Conservation (phyloP, 2,329 filamentous ascomycete genomes). For the Ophiostoma piceae region DNA sequence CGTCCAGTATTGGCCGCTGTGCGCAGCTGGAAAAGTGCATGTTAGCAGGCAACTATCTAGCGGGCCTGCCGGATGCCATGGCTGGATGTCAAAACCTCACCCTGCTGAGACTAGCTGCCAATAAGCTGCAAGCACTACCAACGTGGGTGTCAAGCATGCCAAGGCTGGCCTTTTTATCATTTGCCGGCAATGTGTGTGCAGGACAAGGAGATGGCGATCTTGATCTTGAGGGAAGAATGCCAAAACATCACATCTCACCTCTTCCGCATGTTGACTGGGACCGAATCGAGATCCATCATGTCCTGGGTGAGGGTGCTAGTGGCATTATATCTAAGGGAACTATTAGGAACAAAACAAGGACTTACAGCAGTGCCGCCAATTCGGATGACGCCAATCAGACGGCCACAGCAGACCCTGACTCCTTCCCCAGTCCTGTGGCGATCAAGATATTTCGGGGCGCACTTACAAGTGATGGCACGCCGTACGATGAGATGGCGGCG, state of each 20-base stretch:
- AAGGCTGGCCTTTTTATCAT: slow-evolving; percentile 43
- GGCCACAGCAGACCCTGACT: neutral
- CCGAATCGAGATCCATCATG: slow-evolving; percentile 38
- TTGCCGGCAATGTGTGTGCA: slow-evolving; percentile 45
- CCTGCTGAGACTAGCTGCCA: slow-evolving; percentile 42
- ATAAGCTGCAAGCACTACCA: slow-evolving; percentile 38
- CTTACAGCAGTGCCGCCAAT: neutral
- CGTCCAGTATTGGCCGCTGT: slow-evolving; percentile 41
- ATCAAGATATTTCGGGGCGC: slow-evolving; percentile 47
- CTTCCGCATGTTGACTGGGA: slow-evolving; percentile 40
- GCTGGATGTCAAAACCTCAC: slow-evolving; percentile 41
- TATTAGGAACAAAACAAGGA: slow-evolving; percentile 26
- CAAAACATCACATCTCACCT: slow-evolving; percentile 15
- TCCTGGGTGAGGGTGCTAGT: slow-evolving; percentile 44
- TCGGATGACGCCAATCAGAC: neutral
- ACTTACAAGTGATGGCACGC: slow-evolving; percentile 44
- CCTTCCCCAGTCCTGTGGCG: slow-evolving; percentile 34
- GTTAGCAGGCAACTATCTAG: slow-evolving; percentile 44
- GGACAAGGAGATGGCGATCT: slow-evolving; percentile 22
- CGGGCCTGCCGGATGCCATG: slow-evolving; percentile 40
- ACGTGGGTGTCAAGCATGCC: slow-evolving; percentile 43
- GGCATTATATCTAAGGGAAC: slow-evolving; percentile 41
- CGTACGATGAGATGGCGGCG: slow-evolving; percentile 46
- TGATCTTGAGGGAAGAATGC: neutral
- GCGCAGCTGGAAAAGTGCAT: slow-evolving; percentile 44